Base-by-base conservation (phyloP, 2,329 filamentous ascomycete genomes). In the Mariannaea sp. region DNA sequence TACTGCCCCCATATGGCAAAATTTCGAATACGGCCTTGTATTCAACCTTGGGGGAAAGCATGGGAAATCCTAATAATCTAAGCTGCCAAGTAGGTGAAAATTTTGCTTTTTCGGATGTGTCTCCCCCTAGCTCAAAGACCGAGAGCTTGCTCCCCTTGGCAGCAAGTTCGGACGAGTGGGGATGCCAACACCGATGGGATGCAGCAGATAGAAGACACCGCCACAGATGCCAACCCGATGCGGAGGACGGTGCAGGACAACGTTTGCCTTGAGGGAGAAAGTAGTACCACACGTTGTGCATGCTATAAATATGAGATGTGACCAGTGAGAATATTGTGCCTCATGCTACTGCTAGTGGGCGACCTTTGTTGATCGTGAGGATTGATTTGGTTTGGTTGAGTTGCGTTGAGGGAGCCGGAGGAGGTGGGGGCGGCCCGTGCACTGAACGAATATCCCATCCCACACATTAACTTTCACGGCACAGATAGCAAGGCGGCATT, bases 211-310 rank as follows among this genome's bases (percentile, higher is more conserved):
- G 38, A 49, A 30, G 46, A 49, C 46, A 48, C 48, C 49, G 56
- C 61, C 59, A 61, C 57, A 53, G 41, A 44, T 46, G 32, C 45
- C 45, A 53, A 55, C 36, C 62, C 14, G 45, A 65, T 63, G 20
- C 39, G 55, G 63, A 19, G 33, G 30, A 57, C 19, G 51, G 41
- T 65, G 61, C 63, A 64, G 63, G 61, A 59, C 47, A 47, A 38
- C 49, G 45, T 38, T 42, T 49, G 51, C 38, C 53, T 53, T 53
- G 49, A 39, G 38, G 16, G 44, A 36, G n/a, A n/a, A n/a, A n/a
- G n/a, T n/a, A n/a, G n/a, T n/a, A n/a, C n/a, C n/a, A n/a, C n/a
- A n/a, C n/a, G n/a, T 7, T 40, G 35, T 27, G 41, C 19, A 38
- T 40, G 45, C 30, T 35, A 48, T 27, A 43, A 55, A 49, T 29